Conservation (phyloP, 495 filamentous ascomycete species). For the Articulospora tetracladia region DNA sequence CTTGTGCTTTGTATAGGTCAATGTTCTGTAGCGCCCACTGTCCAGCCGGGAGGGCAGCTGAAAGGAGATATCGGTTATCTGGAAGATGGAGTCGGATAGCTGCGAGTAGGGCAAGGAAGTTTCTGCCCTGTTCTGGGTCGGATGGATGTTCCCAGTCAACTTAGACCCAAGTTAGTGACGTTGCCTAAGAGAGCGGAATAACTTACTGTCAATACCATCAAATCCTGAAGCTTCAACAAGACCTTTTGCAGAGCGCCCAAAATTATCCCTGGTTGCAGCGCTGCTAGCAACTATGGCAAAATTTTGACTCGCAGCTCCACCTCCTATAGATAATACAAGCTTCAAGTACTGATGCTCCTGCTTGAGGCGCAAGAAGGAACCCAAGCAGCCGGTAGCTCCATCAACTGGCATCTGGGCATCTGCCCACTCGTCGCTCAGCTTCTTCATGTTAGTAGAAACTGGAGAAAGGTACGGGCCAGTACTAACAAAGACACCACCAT, state of each 20-base stretch:
- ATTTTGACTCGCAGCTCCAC: constrained; percentile 70
- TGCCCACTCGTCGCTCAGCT: constrained; percentile 87
- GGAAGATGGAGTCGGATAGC: constrained; percentile 69
- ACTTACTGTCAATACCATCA: constrained; percentile 82
- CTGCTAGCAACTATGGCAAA: constrained; percentile 71
- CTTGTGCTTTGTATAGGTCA: constrained; percentile 58
- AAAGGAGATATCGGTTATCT: constrained; percentile 67
- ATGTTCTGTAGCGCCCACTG: constrained; percentile 74
- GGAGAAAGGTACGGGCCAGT: constrained; percentile 10
- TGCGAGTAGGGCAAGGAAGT: constrained; percentile 71
- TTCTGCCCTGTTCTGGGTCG: constrained; percentile 60
- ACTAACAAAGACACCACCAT: constrained; percentile 75
- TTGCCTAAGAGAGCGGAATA: constrained; percentile 1
- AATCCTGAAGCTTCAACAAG: constrained; percentile 72
- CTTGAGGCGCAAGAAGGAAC: constrained; percentile 73
- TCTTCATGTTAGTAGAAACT: constrained; percentile 11
- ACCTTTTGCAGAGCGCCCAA: constrained; percentile 66
- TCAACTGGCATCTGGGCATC: constrained; percentile 78
- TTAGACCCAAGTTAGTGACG: constrained; percentile 1
- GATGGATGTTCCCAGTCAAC: constrained; percentile 92
- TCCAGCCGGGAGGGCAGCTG: constrained; percentile 78
- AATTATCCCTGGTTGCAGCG: constrained; percentile 57
- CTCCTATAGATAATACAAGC: constrained; percentile 84
- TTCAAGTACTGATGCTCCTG: constrained; percentile 70
- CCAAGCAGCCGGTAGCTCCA: constrained; percentile 71